phyloP scores from a whole-genome alignment of 345 rosid species.

The Melastoma malabathricum region DNA sequence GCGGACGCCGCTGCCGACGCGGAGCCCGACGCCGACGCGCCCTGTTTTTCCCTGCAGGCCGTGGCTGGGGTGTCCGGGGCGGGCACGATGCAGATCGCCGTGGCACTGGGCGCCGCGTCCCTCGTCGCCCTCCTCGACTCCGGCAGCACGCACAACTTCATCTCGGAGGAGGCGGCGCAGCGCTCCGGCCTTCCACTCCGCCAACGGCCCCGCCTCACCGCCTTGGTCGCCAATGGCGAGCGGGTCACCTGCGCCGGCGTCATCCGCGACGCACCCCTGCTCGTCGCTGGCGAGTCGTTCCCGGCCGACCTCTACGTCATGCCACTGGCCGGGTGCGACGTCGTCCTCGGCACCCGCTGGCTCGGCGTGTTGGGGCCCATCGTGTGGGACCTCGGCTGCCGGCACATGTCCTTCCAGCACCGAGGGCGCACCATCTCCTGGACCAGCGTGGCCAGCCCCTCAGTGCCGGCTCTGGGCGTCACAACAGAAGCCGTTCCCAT shows the following conservation, averaged over 20 bases:
- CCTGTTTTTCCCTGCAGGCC: too few relatives aligned
- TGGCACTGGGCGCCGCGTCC: too few relatives aligned
- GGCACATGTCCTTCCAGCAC: neutral
- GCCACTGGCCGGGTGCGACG: neutral
- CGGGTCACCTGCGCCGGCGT: neutral
- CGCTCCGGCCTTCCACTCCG: too few relatives aligned
- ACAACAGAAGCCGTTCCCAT: neutral
- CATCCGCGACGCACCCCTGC: too few relatives aligned
- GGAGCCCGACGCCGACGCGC: too few relatives aligned
- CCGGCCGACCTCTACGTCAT: neutral
- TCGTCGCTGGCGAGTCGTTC: too few relatives aligned
- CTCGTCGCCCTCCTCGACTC: neutral
- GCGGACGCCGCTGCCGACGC: too few relatives aligned
- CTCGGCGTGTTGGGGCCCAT: neutral
- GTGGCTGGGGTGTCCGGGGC: too few relatives aligned
- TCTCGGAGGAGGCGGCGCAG: neutral
- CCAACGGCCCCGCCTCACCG: neutral
- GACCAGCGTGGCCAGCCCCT: too few relatives aligned
- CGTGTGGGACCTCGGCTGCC: neutral
- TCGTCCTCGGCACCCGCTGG: neutral
- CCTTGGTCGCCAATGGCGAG: neutral
- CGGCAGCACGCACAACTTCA: slow-evolving; percentile 3
- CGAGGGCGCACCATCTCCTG: too few relatives aligned
- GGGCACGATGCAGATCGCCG: too few relatives aligned
- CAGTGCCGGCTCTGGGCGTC: too few relatives aligned